Evolutionary conservation across 1,139 yeast genomes (phyloP), one percentile per base, ranked within the genome.

Genomic region (Blastobotrys illinoisensis): DNA sequence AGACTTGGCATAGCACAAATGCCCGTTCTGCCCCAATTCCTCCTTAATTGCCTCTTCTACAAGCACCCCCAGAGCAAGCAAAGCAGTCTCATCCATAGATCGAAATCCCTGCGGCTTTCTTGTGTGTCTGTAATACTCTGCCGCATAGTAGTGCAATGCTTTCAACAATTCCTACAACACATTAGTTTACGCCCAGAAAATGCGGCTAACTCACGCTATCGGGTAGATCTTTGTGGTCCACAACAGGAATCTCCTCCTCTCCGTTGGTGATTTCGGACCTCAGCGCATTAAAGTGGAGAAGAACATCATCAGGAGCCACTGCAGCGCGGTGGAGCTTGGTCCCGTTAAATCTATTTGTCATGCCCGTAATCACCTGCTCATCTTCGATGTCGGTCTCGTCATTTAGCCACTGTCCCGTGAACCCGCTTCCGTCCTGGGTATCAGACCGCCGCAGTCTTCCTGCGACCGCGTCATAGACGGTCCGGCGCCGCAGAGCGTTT

Each of bases 41-140:
- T 60, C 63, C 16, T 58, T 57, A 7, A 71, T 55, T 32, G 56
- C 54, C 55, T 71, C 74, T 55, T 71, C 74, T 1, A 71, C 54
- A 9, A 69, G 53, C 1, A 71, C 57, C 0, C 72, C 75, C 46
- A 71, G 53, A 1, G 71, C 72, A 28, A 71, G 46, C 24, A 71
- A 54, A 1, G 71, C 67, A 1, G 69, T 62, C 49, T 62, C 73
- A 50, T 69, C 72, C 58, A 62, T 52, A n/a, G 49, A 44, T n/a
- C 52, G 50, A 36, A 59, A 60, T 48, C 56, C 60, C 3, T 54
- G 19, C 20, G 53, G 24, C 16, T 49, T 43, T 9, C 57, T 60
- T 5, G 54, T 47, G 1, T 26, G 40, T 26, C 54, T 52, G 46
- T 53, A 63, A 43, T 58, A 60, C 24, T 60, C 64, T 4, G 65